These are phyloP conservation scores for Microbotryum violaceum DNA, from an alignment of 1,284 basidiomycete species.

Conservation along the genomic window DNA sequence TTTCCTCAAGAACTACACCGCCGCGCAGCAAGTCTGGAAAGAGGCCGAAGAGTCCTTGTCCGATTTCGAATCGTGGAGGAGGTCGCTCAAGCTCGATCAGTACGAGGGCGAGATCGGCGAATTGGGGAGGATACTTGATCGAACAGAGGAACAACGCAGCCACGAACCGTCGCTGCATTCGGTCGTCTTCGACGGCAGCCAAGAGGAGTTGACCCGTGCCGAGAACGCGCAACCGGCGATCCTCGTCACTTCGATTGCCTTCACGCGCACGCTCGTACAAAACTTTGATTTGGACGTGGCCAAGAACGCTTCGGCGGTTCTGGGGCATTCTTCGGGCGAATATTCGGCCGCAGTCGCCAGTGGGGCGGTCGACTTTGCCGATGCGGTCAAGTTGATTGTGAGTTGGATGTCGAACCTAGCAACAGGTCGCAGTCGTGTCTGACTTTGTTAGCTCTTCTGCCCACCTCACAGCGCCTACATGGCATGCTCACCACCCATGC, in stretches of 20 bases:
- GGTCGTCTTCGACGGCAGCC: slow-evolving; percentile 27
- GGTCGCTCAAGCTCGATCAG: slow-evolving; percentile 24
- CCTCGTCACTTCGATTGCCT: slow-evolving; percentile 36
- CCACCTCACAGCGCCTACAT: slow-evolving; percentile 27
- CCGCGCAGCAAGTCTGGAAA: slow-evolving; percentile 33
- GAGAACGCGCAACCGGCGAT: slow-evolving; percentile 39
- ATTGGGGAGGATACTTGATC: slow-evolving; percentile 24
- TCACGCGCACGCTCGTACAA: slow-evolving; percentile 35
- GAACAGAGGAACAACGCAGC: slow-evolving; percentile 15
- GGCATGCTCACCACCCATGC: slow-evolving; percentile 35
- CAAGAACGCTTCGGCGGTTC: slow-evolving; percentile 26
- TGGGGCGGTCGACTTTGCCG: slow-evolving; percentile 33
- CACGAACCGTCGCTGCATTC: slow-evolving; percentile 23
- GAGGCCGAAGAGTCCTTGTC: slow-evolving; percentile 35
- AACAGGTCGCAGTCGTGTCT: neutral
- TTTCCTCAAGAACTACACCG: slow-evolving; percentile 21
- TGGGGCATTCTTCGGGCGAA: slow-evolving; percentile 38
- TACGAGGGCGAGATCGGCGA: slow-evolving; percentile 24
- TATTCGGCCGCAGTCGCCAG: slow-evolving; percentile 37
- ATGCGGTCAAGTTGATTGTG: slow-evolving; percentile 34
- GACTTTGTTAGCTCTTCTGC: neutral
- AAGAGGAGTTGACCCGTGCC: slow-evolving; percentile 36
- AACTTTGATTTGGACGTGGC: slow-evolving; percentile 24
- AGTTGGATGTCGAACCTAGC: neutral
- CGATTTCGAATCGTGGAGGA: slow-evolving; percentile 30